These are phyloP conservation scores for Diaporthe sp. DNA, from an alignment of 2,329 filamentous ascomycete genomes.

Conservation along the genomic window DNA sequence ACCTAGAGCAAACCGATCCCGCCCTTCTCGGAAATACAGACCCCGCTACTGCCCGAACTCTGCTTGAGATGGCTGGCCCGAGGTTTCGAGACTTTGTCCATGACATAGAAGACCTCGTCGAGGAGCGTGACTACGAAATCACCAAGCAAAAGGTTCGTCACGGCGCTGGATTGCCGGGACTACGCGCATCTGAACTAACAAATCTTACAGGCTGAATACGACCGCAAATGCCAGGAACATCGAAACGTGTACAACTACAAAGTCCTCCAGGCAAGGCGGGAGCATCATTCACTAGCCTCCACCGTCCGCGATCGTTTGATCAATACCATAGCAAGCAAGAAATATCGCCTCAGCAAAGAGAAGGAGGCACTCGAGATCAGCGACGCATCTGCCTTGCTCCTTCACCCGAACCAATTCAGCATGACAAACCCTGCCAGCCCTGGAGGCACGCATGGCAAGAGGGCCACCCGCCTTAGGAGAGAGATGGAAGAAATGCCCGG, in stretches of 20 bases:
- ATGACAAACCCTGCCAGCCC: conserved; percentile 75
- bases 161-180: background rate
- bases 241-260: conserved; percentile 73
- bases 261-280: conserved; percentile 72
- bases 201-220: conserved; percentile 69
- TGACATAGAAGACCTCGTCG: conserved; percentile 88
- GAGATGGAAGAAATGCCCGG: conserved; percentile 71
- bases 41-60: conserved; percentile 60
- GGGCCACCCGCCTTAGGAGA: conserved; percentile 72
- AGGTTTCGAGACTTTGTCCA: conserved; percentile 89
- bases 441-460: conserved; percentile 73
- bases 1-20: conserved; percentile 43
- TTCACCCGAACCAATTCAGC: conserved; percentile 78
- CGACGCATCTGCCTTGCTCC: conserved; percentile 74
- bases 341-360: conserved; percentile 74
- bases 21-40: conserved; percentile 52
- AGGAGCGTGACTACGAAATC: conserved; percentile 87
- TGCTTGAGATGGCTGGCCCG: conserved; percentile 83
- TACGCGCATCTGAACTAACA: background rate
- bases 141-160: conserved; percentile 82
- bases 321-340: conserved; percentile 75
- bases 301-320: conserved; percentile 78
- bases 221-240: conserved; percentile 72
- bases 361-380: conserved; percentile 78
- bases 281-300: conserved; percentile 70